phyloP scores from a whole-genome alignment of 2,329 filamentous ascomycete species.

The Calycina marina region DNA sequence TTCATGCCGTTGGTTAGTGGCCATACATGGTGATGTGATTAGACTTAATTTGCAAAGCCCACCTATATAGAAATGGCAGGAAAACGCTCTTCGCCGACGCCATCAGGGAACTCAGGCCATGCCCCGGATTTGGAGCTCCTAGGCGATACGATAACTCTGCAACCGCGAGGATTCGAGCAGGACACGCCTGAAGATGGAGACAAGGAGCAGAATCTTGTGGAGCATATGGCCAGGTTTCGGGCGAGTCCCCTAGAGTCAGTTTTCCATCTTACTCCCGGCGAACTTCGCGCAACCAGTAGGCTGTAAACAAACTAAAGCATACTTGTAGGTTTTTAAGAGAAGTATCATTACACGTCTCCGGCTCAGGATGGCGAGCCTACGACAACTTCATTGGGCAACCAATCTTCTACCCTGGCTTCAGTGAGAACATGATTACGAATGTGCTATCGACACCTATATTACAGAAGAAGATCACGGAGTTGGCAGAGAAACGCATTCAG shows the following conservation, averaged over 20 bases:
- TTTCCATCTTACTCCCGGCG: slow-evolving; percentile 1
- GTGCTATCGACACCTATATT: slow-evolving; percentile 67
- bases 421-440: slow-evolving; percentile 70
- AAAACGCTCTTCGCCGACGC: background rate
- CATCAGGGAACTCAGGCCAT: slow-evolving; percentile 22
- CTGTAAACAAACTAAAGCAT: too few species aligned
- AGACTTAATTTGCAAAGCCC: too few species aligned
- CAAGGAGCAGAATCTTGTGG: slow-evolving; percentile 57
- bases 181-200: slow-evolving; percentile 30
- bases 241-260: slow-evolving; percentile 45
- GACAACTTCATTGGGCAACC: slow-evolving; percentile 81
- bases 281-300: too few species aligned
- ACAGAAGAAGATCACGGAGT: slow-evolving; percentile 55
- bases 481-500: slow-evolving; percentile 60
- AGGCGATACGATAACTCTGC: slow-evolving; percentile 58
- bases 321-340: slow-evolving; percentile 78
- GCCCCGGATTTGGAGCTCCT: slow-evolving; percentile 68
- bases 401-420: slow-evolving; percentile 85
- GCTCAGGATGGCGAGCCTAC: slow-evolving; percentile 90
- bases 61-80: too few species aligned
- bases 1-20: too few species aligned
- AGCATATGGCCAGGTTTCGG: slow-evolving; percentile 78
- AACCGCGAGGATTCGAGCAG: slow-evolving; percentile 55
- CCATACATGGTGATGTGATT: too few species aligned
- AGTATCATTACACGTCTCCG: slow-evolving; percentile 83